Base-by-base conservation (phyloP, 2,329 filamentous ascomycete genomes). In the Penicillium rolfsii region DNA sequence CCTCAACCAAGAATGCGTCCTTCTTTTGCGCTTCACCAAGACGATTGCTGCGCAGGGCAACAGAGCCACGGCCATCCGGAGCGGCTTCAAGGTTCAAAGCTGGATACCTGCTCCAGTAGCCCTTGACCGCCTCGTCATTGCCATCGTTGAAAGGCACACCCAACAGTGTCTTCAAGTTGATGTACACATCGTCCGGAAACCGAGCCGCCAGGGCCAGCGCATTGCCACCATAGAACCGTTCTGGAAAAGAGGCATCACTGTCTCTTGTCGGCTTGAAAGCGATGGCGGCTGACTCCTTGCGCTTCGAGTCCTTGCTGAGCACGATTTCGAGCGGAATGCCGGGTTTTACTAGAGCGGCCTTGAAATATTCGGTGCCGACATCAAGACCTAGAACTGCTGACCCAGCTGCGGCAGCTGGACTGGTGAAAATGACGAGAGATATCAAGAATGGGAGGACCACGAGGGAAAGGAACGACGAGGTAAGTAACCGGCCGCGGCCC, bases 311-410 rank as follows among this genome's bases (percentile, higher is more conserved):
- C 77, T 98, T 99, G 33, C 93, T 97, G 59, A 97, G 85, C 76
- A 99, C 94, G 67, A 99, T 98, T 69, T 99, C 95, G 74, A 99
- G 91, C 11, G 95, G 95, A 55, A 96, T 94, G 63, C 95, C 95
- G 2, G 95, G 95, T 81, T 98, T 98, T 64, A 99, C 94, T 45
- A 99, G 86, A 14, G 91, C 89, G 30, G 94, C 94, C 82, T 98
- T 99, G 81, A 99, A 91, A 80, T 96, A 97, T 77, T 97, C 92
- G 59, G 95, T 97, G 68, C 95, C 95, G 57, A 99, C 84, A 79
- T 99, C 95, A 71, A 99, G 86, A 65, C 95, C 95, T 24, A 99
- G 83, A 19, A 98, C 93, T 56, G 92, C 91, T 8, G 91, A 87
- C 40, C 85, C 85, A 58, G 85, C 87, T 59, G 84, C 85, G 59